Evolutionary conservation across 345 rosid genomes (phyloP).

Genomic region (Eucalyptus tenuipes): DNA sequence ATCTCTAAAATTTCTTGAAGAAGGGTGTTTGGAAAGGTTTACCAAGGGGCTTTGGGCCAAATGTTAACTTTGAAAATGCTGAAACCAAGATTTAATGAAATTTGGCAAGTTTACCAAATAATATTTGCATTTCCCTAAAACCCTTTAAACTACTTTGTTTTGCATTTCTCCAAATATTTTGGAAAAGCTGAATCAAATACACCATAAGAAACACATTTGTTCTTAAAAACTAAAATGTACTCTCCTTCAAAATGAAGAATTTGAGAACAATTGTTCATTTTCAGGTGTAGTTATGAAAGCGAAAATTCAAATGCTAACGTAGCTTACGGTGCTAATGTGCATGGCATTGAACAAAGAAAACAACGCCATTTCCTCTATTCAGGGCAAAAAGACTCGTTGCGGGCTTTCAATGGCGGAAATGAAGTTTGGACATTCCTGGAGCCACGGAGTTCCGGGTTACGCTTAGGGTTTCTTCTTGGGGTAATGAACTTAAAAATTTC

Average conservation of each 20-base stretch:
- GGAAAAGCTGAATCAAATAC: accelerated
- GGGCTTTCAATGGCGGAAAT: background rate
- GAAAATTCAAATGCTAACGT: background rate
- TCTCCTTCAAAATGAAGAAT: background rate
- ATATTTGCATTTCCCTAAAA: no score
- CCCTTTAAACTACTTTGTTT: accelerated
- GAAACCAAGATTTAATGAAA: no score
- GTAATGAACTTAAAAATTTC: background rate
- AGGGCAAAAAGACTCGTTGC: background rate
- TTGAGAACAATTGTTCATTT: background rate
- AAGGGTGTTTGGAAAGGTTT: no score
- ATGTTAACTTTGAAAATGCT: no score
- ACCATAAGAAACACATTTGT: no score
- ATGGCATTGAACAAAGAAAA: background rate
- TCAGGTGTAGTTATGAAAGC: background rate
- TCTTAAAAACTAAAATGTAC: background rate
- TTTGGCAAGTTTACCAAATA: no score
- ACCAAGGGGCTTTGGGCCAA: no score
- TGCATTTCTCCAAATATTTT: no score
- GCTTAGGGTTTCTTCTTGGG: background rate
- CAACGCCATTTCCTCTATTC: background rate
- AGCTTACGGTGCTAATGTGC: background rate
- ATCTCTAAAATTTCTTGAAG: no score
- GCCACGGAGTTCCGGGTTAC: background rate
- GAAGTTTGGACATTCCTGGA: background rate